A percentile compares a stretch with the other conserved stretches of the same genome.
Evolutionary conservation across 148 eudicot species (phyloP).

Genomic region (Silene latifolia): DNA sequence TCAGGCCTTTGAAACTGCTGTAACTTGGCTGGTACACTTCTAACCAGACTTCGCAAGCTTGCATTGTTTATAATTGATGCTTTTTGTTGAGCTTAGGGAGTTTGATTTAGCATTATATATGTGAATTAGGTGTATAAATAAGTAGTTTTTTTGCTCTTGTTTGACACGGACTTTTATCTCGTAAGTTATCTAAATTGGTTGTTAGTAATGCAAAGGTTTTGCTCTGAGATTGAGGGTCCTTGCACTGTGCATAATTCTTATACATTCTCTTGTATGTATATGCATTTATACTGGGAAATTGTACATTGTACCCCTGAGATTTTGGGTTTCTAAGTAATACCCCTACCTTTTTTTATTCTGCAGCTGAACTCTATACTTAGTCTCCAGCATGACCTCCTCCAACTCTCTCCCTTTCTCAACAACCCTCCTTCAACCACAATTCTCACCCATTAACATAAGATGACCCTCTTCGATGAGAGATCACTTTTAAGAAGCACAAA

Average conservation of each 20-base stretch:
- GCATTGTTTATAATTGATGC: neutral
- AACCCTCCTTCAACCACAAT: too few relatives aligned
- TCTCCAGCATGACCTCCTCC: too few relatives aligned
- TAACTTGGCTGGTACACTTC: slow-evolving; percentile 79
- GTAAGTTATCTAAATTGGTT: slow-evolving; percentile 1
- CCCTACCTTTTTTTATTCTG: too few relatives aligned
- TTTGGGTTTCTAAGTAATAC: too few relatives aligned
- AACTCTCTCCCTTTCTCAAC: too few relatives aligned
- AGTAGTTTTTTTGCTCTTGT: neutral
- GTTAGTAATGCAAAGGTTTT: neutral
- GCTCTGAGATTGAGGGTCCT: neutral
- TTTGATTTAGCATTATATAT: neutral
- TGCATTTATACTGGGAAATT: too few relatives aligned
- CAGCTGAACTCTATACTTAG: too few relatives aligned
- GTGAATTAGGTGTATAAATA: neutral
- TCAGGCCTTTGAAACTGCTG: slow-evolving; percentile 82
- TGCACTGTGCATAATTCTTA: neutral
- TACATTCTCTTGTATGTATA: neutral
- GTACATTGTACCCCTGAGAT: too few relatives aligned
- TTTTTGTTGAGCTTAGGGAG: neutral
- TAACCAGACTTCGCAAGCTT: neutral
- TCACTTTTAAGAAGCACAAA: too few relatives aligned
- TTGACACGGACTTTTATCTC: slow-evolving; percentile 4
- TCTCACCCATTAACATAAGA: too few relatives aligned
- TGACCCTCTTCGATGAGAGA: too few relatives aligned